Base-by-base conservation (phyloP, 208 protist species). In the Acanthamoeba pearcei region DNA sequence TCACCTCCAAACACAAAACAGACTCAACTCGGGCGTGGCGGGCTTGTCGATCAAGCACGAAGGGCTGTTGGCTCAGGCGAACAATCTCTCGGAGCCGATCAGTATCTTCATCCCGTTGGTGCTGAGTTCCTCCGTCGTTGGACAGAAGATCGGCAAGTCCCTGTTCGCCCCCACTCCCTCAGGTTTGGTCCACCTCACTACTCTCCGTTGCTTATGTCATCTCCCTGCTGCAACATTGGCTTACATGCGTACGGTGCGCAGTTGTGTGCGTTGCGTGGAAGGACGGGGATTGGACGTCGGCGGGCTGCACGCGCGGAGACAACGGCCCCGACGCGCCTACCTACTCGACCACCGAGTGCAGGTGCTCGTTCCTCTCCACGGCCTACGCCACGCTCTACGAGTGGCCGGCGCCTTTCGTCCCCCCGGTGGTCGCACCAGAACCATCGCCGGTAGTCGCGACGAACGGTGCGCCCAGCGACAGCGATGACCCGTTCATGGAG, bases 361-460 rank as follows among this genome's bases (percentile, higher is more conserved):
- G 32, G 17, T 93, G 88, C 51, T 78, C 88, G 3, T 19, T 62
- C 12, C 66, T 93, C 3, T 64, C 88, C 12, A 55, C 62, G 42
- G 88, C 64, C 35, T 93, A 93, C 32, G 88, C 88, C 64, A 93
- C 88, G 51, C n/a, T 46, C 29, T 93, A 78, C 29, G 88, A 49
- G 49, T 93, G 62, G 62, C 24, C 86, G 5, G 1, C 35, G 24
- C 32, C 46, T 22, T 12, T 35, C 38, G 76, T 32, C 5, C 24
- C 42, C 17, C 29, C n/a, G 24, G 27, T n/a, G 22, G 74, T 38
- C 74, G 19, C 24, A 13, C 42, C 24, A 15, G 29, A n/a, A 13
- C 35, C 76, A 4, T 70, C 70, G 88, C 66, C 29, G 19, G 42
- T 66, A 12, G 17, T 24, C n/a, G 19, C 19, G 22, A n/a, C 72